These are phyloP conservation scores for Cyberlindnera xylosilytica DNA, from an alignment of 805 yeast species.

Conservation along the genomic window DNA sequence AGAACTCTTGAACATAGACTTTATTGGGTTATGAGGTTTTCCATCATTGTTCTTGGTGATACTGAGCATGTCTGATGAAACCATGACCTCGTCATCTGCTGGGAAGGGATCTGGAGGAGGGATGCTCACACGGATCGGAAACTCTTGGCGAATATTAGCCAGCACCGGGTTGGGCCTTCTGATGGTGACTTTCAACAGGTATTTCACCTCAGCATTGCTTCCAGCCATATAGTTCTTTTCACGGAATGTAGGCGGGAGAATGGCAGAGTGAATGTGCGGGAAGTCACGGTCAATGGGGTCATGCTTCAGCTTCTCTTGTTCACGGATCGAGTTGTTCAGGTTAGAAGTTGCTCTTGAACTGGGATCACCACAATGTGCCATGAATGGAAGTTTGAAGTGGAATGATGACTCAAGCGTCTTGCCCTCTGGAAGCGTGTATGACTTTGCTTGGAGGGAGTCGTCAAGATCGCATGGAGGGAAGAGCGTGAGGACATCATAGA, in stretches of 20 bases:
- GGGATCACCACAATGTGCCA: constrained; percentile 7
- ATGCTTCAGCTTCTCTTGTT: no score
- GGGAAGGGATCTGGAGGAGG: constrained; percentile 13
- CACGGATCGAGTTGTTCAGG: no score
- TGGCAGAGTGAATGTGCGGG: neutral
- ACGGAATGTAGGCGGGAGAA: constrained; percentile 6
- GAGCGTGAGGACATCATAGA: constrained; percentile 7
- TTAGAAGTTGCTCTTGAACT: no score
- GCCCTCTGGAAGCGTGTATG: constrained; percentile 2
- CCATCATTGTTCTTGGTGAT: constrained; percentile 8
- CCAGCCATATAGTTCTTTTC: neutral
- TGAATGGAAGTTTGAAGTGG: constrained; percentile 7
- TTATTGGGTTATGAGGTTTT: neutral
- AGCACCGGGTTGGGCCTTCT: neutral
- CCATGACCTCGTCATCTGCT: constrained; percentile 6
- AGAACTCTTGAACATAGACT: neutral
- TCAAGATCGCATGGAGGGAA: constrained; percentile 6
- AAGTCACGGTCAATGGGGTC: neutral
- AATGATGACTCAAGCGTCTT: constrained; percentile 6
- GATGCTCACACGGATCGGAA: constrained; percentile 6
- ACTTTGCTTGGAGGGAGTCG: neutral
- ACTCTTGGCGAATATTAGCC: constrained; percentile 1
- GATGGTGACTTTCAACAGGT: constrained; percentile 4
- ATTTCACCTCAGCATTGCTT: constrained; percentile 3
- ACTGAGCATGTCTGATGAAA: constrained; percentile 3